Evolutionary conservation across 2,329 filamentous ascomycete species (phyloP), one percentile per base, ranked within the genome.

Genomic region (Botrytis cinerea): DNA sequence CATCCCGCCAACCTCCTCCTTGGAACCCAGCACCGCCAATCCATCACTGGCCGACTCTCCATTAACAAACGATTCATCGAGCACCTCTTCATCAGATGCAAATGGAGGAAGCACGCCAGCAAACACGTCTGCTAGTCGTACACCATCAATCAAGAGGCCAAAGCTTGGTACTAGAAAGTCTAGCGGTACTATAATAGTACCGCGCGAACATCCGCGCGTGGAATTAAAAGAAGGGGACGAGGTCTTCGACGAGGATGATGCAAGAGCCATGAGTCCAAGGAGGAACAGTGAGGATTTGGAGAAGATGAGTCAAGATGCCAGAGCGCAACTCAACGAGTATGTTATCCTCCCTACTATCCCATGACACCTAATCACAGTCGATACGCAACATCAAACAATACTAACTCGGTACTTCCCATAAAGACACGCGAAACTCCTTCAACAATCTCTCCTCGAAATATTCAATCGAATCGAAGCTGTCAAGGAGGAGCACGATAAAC

Each of bases 401-500:
- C 64, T 51, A 62, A 64, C 20, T 6, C 43, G 46, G 4, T 60
- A 22, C 9, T 45, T 35, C 9, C 40, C 48, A 28, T n/a, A 45
- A 80, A 97, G 95, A 82, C 94, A 98, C 84, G 95, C 95, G 74
- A 93, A 94, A 82, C 89, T 90, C 64, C 86, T 98, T 43, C 96
- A 99, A 83, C 93, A 94, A 71, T 97, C 94, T 43, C 89, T 99
- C 48, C 87, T 97, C 75, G 93, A 92, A 76, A 92, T 98, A 61
- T 94, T 97, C 77, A 93, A 97, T 83, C 92, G 94, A 70, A 97
- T 98, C 81, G 96, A 99, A 81, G 93, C 93, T 45, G 95, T 98
- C 76, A 93, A 94, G 82, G 92, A 93, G 78, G 95, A 98, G 81
- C 95, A 99, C 81, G 94, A 98, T 84, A 98, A 97, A 83, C 90